Base-by-base conservation (phyloP, 2,329 filamentous ascomycete genomes). In the Trichoderma sp. region DNA sequence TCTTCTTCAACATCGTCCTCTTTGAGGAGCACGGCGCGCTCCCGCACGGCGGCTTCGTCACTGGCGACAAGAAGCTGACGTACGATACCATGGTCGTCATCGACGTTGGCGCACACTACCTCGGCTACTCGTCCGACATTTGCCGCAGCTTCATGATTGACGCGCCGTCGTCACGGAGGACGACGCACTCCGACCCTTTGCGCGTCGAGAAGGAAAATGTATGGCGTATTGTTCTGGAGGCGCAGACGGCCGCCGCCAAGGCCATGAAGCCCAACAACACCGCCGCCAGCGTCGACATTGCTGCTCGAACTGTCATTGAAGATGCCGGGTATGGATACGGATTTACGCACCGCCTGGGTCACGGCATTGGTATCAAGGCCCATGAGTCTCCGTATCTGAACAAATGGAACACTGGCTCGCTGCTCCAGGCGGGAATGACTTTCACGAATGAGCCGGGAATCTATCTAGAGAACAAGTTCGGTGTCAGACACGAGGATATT, bases 331-430 rank as follows among this genome's bases (percentile, higher is more conserved):
- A 71, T 24, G 68, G 68, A 7, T 62, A 71, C 7, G 68, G 68
- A 18, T 92, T 92, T 77, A 92, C 90, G 1, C 91, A 92, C 78
- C 86, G 91, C 1, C 83, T 92, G 1, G 91, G 91, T 1, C 91
- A 93, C 78, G 89, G 91, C 1, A 91, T 93, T 65, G 91, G 91
- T 0, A 91, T 93, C 80, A 92, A 92, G 82, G 90, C 90, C 1
- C 91, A 92, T 77, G 91, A 92, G 79, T 90, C 89, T 35, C 91
- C 90, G 0, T 92, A 92, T 77, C 82, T 92, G 38, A 91, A 92
- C 80, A 90, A 91, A 79, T 91, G 89, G 75, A 92, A 92, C 78
- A 83, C 83, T 3, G 82, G 80, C 2, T 83, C 84, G 0, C 78
- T 83, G 0, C 82, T 92, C 6, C 83, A 85, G 63, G 83, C 88